These are phyloP conservation scores for Saksenaea oblongispora DNA, from an alignment of 371 early-diverging fungal species.

Conservation along the genomic window DNA sequence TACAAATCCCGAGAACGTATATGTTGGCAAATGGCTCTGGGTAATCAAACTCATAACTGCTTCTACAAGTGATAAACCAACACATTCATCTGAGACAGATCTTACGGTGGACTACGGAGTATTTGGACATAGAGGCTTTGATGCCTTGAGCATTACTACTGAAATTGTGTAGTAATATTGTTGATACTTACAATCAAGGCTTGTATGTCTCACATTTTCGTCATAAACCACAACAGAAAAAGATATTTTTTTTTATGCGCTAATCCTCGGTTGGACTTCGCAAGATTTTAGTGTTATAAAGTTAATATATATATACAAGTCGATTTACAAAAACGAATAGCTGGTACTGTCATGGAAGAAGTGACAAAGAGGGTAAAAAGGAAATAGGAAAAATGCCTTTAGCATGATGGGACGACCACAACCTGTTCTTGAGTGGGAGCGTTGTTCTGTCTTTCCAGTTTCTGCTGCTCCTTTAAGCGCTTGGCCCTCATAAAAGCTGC, in stretches of 20 bases:
- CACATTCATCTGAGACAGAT: too few relatives aligned
- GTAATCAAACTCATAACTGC: too few relatives aligned
- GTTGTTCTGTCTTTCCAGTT: constrained; percentile 14
- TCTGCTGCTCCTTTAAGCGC: constrained; percentile 43
- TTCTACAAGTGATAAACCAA: too few relatives aligned
- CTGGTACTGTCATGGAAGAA: neutral
- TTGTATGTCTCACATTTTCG: too few relatives aligned
- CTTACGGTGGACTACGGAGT: too few relatives aligned
- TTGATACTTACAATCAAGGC: too few relatives aligned
- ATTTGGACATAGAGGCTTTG: too few relatives aligned
- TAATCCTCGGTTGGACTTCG: neutral
- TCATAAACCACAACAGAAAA: neutral
- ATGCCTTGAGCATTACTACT: too few relatives aligned
- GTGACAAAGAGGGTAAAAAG: neutral
- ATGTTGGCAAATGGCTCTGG: too few relatives aligned
- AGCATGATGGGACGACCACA: neutral
- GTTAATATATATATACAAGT: neutral
- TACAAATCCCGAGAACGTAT: too few relatives aligned
- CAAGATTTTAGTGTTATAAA: neutral
- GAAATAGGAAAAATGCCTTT: neutral
- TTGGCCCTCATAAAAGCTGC: constrained; percentile 62
- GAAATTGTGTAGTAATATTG: too few relatives aligned
- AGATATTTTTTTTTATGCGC: neutral
- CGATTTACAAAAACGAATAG: neutral
- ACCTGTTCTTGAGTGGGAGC: neutral